phyloP scores from a whole-genome alignment of 2,329 filamentous ascomycete species.

The Aspergillus phoenicis region DNA sequence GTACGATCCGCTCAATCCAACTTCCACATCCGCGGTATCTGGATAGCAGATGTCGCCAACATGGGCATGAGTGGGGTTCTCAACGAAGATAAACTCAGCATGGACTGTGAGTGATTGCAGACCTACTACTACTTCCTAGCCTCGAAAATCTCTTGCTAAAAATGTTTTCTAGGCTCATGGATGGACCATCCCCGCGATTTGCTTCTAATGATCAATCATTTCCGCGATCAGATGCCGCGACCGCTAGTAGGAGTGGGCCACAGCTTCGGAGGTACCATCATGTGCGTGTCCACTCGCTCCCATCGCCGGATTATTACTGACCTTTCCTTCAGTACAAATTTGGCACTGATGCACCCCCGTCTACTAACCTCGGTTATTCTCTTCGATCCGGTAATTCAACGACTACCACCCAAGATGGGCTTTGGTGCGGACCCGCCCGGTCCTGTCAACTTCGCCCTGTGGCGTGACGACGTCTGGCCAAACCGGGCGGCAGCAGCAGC shows the following conservation, averaged over 20 bases:
- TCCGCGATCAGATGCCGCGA: conserved; percentile 14
- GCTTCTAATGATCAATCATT: conserved; percentile 18
- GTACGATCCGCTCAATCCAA: conserved; percentile 54
- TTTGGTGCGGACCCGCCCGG: not conserved
- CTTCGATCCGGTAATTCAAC: conserved; percentile 6
- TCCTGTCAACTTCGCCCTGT: not conserved
- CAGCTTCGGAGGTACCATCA: conserved; percentile 37
- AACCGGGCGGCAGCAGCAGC: not conserved
- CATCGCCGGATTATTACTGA: not conserved
- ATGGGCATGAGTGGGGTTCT: conserved; percentile 17
- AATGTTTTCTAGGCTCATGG: conserved; percentile 10
- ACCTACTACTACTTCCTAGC: no score
- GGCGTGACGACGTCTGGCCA: not conserved
- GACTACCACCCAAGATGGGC: not conserved
- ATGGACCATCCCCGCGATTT: conserved; percentile 17
- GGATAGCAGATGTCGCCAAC: conserved; percentile 17
- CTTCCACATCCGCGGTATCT: conserved; percentile 63
- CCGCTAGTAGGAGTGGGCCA: conserved; percentile 15
- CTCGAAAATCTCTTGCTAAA: not conserved
- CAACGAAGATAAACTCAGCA: conserved; percentile 15
- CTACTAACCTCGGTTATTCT: conserved; percentile 11
- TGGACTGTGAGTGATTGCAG: conserved; percentile 12
- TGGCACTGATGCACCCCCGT: conserved; percentile 13
- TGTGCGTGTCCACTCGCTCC: not conserved
- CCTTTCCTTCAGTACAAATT: not conserved